Conservation (phyloP, 1,284 basidiomycete species). For the Marasmius tenuissimus region DNA sequence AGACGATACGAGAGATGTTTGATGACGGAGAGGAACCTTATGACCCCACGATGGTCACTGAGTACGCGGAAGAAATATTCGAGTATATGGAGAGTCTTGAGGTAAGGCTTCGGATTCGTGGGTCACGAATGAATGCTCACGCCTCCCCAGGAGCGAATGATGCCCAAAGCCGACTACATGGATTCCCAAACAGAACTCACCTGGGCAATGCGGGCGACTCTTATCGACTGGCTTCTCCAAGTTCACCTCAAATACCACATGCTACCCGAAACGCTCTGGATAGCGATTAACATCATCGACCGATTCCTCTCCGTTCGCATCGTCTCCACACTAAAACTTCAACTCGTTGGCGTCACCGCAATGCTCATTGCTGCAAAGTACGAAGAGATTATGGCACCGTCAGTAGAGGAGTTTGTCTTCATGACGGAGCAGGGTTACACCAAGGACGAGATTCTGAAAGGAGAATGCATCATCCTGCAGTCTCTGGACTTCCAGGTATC, state of each 20-base stretch:
- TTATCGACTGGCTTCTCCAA: constrained; percentile 98
- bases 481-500: constrained; percentile 96
- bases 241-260: constrained; percentile 97
- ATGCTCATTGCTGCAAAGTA: constrained; percentile 99
- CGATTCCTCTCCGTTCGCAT: constrained; percentile 93
- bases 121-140: constrained; percentile 3
- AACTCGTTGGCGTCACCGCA: constrained; percentile 96
- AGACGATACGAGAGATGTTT: constrained; percentile 71
- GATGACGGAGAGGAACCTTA: constrained; percentile 82
- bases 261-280: constrained; percentile 97
- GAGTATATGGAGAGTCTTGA: constrained; percentile 93
- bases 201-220: constrained; percentile 94
- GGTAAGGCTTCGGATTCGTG: constrained; percentile 44
- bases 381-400: constrained; percentile 95
- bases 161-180: constrained; percentile 97
- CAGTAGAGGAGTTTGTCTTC: constrained; percentile 94
- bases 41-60: constrained; percentile 97
- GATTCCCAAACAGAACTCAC: constrained; percentile 92
- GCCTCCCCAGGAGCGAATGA: constrained; percentile 66
- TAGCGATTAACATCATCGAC: constrained; percentile 96
- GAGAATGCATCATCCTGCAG: constrained; percentile 93
- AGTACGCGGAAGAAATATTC: constrained; percentile 98
- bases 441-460: constrained; percentile 96
- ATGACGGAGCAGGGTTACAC: constrained; percentile 96
- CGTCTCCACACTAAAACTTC: constrained; percentile 93